Evolutionary conservation across 2,329 filamentous ascomycete species (phyloP), one percentile per base, ranked within the genome.

Genomic region (Elsinoe fawcettii): DNA sequence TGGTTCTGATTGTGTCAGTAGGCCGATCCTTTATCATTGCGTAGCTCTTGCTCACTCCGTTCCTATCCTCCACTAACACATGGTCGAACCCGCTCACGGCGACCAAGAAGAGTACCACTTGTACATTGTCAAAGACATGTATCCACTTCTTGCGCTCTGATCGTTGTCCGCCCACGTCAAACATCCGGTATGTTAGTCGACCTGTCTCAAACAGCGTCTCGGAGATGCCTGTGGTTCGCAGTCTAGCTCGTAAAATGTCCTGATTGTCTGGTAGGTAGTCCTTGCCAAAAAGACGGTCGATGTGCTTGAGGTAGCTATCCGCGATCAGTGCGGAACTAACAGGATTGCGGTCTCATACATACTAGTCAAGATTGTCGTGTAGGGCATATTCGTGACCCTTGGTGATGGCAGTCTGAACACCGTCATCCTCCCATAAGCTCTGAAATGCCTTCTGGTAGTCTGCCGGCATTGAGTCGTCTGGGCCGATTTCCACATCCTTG

Each of bases 111-210:
- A 96, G 86, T 66, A 96, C 95, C 8, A 91, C 95, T 7, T 90
- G 96, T 68, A 96, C 91, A 67, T 96, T 96, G 78, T 96, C 91
- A 74, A 96, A 96, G 77, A 91, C 96, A 78, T 96, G 91, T 66
- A 96, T 96, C 91, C 91, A 96, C 83, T 96, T 96, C 87, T 96
- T 96, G 71, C 91, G 86, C 76, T 96, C 91, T 5, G 90, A 96
- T 71, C 91, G 84, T 75, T 96, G 91, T 63, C 91, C 92, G 80
- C 91, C 91, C 46, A 96, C 91, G 68, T 96, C 91, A 75, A 96
- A 96, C 91, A 96, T 96, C 64, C 90, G 85, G 78, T 96, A 96
- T 58, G 90, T 96, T 63, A 96, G 79, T 67, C 96, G 88, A 64
- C 90, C 90, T 64, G 95, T 95, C 71, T 93, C 93, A 76, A 96